Percentiles rank a stretch among this genome's conserved stretches.
Evolutionary conservation across 1,284 basidiomycete species (phyloP).

Genomic region (Cutaneotrichosporon cavernicola): DNA sequence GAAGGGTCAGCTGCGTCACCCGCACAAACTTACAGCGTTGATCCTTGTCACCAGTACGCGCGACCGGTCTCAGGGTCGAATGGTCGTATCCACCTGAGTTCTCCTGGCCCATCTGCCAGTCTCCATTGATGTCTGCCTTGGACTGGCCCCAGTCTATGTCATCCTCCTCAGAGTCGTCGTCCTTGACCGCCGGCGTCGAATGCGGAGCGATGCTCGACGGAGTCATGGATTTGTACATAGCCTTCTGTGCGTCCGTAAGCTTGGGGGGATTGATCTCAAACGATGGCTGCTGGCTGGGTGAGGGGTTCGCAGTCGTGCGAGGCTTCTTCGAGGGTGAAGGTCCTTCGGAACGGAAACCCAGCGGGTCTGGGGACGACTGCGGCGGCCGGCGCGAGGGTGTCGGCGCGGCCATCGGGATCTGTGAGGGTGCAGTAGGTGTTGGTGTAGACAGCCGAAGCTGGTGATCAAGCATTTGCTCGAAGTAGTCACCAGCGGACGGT

Average conservation of each 20-base stretch:
- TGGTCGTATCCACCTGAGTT: neutral
- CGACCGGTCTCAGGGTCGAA: slow-evolving; percentile 10
- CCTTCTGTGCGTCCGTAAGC: slow-evolving; percentile 11
- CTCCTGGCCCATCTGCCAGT: slow-evolving; percentile 35
- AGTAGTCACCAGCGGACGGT: slow-evolving; percentile 17
- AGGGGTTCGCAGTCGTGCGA: slow-evolving; percentile 8
- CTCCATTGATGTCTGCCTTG: slow-evolving; percentile 33
- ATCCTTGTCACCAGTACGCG: slow-evolving; percentile 67
- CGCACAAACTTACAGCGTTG: slow-evolving; percentile 60
- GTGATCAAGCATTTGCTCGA: slow-evolving; percentile 25
- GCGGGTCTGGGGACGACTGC: slow-evolving; percentile 35
- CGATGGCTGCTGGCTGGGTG: slow-evolving; percentile 3
- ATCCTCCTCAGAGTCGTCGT: slow-evolving; percentile 42
- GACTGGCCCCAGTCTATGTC: slow-evolving; percentile 40
- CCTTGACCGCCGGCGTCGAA: slow-evolving; percentile 22
- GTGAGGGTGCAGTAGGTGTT: slow-evolving; percentile 1
- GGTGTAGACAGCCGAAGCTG: slow-evolving; percentile 22
- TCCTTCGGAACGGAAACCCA: slow-evolving; percentile 20
- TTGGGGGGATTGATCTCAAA: slow-evolving; percentile 3
- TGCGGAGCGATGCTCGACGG: slow-evolving; percentile 11
- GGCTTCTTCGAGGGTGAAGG: slow-evolving; percentile 42
- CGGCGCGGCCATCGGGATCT: neutral
- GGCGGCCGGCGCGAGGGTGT: neutral
- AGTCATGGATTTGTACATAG: slow-evolving; percentile 8
- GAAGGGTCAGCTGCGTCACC: slow-evolving; percentile 13